These are phyloP conservation scores for Helicocarpus griseus DNA, from an alignment of 2,329 filamentous ascomycete genomes.

Conservation along the genomic window DNA sequence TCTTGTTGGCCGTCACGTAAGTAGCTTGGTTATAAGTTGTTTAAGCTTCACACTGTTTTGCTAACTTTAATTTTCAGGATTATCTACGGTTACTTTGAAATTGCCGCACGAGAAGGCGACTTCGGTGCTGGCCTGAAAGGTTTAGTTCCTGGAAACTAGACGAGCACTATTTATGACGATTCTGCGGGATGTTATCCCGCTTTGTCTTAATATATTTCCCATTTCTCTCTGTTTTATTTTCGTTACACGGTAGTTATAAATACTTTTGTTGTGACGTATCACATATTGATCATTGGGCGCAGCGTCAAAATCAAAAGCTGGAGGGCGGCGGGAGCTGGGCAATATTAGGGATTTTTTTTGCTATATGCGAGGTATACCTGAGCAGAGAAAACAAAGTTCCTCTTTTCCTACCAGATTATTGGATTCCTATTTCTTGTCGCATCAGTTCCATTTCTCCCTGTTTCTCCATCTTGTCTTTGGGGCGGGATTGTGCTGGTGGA, in stretches of 20 bases:
- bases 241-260: background rate
- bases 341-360: background rate
- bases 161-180: slow-evolving; percentile 9
- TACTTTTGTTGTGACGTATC: background rate
- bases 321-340: background rate
- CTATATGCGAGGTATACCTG: background rate
- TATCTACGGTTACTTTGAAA: slow-evolving; percentile 99
- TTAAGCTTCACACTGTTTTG: slow-evolving; percentile 1
- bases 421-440: background rate
- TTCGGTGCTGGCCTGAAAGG: slow-evolving; percentile 63
- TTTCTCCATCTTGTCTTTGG: background rate
- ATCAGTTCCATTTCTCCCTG: background rate
- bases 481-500: background rate
- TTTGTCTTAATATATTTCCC: slow-evolving; percentile 3
- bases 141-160: slow-evolving; percentile 45
- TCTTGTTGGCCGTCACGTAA: slow-evolving; percentile 95
- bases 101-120: slow-evolving; percentile 96
- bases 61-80: slow-evolving; percentile 54
- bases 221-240: background rate
- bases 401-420: background rate
- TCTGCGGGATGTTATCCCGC: background rate
- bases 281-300: background rate
- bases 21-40: slow-evolving; percentile 30
- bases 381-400: background rate
- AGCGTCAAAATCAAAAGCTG: background rate